Evolutionary conservation across 2,329 filamentous ascomycete genomes (phyloP).

Genomic region (Dactylonectria estremocensis): DNA sequence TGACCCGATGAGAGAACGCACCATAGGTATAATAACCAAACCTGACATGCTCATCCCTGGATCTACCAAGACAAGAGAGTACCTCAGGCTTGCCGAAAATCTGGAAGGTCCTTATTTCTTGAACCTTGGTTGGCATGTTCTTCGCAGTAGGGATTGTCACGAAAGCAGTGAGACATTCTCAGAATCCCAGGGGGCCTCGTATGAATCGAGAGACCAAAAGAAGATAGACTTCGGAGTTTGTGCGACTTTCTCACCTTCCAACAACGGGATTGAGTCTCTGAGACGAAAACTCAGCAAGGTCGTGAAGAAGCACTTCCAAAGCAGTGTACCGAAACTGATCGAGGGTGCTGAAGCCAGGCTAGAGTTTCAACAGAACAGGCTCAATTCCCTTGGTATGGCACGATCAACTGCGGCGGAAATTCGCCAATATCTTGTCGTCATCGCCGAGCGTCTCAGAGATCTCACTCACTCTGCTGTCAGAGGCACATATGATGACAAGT

Average conservation of each 20-base stretch:
- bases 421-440: not conserved
- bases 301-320: slow-evolving; percentile 44
- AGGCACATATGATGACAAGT: not conserved
- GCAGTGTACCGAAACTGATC: slow-evolving; percentile 37
- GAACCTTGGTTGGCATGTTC: slow-evolving; percentile 65
- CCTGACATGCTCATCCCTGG: not conserved
- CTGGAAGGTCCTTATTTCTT: slow-evolving; percentile 45
- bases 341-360: slow-evolving; percentile 2
- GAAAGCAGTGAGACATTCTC: slow-evolving; percentile 38
- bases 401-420: not conserved
- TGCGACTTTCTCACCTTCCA: slow-evolving; percentile 45
- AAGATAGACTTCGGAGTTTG: slow-evolving; percentile 46
- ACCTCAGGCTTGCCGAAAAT: slow-evolving; percentile 51
- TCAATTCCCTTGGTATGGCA: not conserved
- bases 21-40: slow-evolving; percentile 19
- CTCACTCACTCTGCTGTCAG: not conserved
- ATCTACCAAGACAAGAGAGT: slow-evolving; percentile 53
- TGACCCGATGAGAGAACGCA: slow-evolving; percentile 16
- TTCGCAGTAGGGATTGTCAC: slow-evolving; percentile 61
- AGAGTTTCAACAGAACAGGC: not conserved
- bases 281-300: slow-evolving; percentile 51
- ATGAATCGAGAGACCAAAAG: slow-evolving; percentile 44
- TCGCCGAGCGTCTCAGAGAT: slow-evolving; percentile 5
- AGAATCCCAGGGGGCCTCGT: not conserved
- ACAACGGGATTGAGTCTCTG: slow-evolving; percentile 50